Percentiles rank a stretch among this genome's conserved stretches.
Conservation (phyloP, 768 basidiomycete genomes). For the Sporobolomyces pararoseus region DNA sequence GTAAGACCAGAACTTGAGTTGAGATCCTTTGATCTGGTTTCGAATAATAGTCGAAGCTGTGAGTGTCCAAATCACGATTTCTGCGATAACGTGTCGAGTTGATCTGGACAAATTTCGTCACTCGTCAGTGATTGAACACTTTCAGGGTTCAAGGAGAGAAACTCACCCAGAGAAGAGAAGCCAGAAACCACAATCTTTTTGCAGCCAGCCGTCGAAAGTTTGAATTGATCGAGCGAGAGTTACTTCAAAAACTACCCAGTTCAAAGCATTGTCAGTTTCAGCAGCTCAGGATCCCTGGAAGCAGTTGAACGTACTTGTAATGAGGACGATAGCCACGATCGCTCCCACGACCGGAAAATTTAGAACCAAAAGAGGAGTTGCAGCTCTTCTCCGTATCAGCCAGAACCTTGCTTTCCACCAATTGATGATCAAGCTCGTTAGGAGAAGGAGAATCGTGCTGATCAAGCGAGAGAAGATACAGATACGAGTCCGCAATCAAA, state of each 20-base stretch:
- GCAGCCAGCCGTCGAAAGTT: constrained; percentile 2
- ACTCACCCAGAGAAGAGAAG: constrained; percentile 5
- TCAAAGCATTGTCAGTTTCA: too few relatives aligned
- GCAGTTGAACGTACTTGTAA: background rate
- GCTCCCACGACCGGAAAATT: constrained; percentile 4
- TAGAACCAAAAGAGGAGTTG: background rate
- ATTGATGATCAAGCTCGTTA: background rate
- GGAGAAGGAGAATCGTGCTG: background rate
- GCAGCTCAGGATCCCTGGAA: too few relatives aligned
- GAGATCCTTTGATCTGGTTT: background rate
- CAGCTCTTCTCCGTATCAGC: background rate
- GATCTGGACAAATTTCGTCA: background rate
- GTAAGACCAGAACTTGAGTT: constrained; percentile 2
- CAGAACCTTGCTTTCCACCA: constrained; percentile 13
- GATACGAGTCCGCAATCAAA: too few relatives aligned
- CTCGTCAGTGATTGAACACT: background rate
- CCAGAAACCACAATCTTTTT: constrained; percentile 11
- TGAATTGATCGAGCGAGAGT: background rate
- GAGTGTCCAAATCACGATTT: constrained; percentile 2
- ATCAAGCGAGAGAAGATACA: too few relatives aligned
- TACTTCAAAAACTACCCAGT: constrained; percentile 1
- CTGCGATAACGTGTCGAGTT: background rate
- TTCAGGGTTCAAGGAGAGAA: background rate
- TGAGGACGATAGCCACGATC: background rate
- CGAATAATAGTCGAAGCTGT: background rate